These are phyloP conservation scores for Helotiales sp. DNA, from an alignment of 2,329 filamentous ascomycete species.

Conservation along the genomic window DNA sequence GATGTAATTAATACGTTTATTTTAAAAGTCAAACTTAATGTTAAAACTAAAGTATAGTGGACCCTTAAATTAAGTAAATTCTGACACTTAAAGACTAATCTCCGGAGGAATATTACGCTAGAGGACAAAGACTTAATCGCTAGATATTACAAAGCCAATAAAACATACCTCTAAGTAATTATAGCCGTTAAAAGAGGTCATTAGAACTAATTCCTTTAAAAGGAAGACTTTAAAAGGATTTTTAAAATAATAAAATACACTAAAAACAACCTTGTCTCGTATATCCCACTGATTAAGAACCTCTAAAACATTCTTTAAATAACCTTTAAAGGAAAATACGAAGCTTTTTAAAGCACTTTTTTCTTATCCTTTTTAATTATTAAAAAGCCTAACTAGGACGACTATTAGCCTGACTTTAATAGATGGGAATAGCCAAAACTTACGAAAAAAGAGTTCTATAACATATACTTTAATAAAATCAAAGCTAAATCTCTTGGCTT, in stretches of 20 bases:
- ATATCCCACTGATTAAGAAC: background rate
- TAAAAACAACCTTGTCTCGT: no score
- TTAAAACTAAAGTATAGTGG: background rate
- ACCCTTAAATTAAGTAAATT: background rate
- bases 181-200: background rate
- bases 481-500: background rate
- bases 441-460: background rate
- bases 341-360: background rate
- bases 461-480: background rate
- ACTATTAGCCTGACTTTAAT: background rate
- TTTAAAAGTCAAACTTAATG: background rate
- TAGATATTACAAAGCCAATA: background rate
- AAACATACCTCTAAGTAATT: background rate
- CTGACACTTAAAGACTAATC: background rate
- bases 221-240: background rate
- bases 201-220: background rate
- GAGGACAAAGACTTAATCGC: background rate
- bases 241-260: background rate
- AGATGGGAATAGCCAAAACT: background rate
- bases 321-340: background rate
- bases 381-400: background rate
- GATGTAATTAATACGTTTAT: background rate
- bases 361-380: background rate
- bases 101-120: background rate
- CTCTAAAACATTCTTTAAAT: background rate